phyloP scores from a whole-genome alignment of 2,329 filamentous ascomycete genomes.

The Ceratocystis ficicola region DNA sequence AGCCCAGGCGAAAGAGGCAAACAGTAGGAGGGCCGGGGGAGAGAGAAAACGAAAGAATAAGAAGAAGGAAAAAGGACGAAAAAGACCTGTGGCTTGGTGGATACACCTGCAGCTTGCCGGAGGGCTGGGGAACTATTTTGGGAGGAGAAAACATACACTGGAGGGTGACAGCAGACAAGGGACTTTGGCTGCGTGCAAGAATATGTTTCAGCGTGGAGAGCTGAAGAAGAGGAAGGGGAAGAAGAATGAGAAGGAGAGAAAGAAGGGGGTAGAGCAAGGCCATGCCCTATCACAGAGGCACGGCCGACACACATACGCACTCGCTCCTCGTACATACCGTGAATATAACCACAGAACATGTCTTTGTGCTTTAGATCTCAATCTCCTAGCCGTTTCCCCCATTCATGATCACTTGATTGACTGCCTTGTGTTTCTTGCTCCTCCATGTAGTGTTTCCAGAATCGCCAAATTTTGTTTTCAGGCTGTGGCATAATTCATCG shows the following conservation, averaged over 20 bases:
- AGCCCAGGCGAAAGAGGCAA: neutral
- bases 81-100: neutral
- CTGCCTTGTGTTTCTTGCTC: neutral
- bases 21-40: no score
- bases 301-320: neutral
- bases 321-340: no score
- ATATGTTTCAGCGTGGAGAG: neutral
- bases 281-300: neutral
- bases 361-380: neutral
- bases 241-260: neutral
- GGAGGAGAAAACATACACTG: neutral
- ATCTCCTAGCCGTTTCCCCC: neutral
- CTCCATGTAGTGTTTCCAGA: slow-evolving; percentile 7
- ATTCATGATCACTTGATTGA: neutral
- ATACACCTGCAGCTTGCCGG: neutral
- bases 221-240: neutral
- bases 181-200: neutral
- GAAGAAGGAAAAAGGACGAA: slow-evolving; percentile 3
- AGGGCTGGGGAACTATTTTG: neutral
- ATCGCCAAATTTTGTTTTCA: neutral
- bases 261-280: neutral
- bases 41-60: neutral
- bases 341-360: neutral
- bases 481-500: neutral
- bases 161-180: neutral